phyloP scores from a whole-genome alignment of 1,139 yeast species.

The Yamadazyma epiphylla region DNA sequence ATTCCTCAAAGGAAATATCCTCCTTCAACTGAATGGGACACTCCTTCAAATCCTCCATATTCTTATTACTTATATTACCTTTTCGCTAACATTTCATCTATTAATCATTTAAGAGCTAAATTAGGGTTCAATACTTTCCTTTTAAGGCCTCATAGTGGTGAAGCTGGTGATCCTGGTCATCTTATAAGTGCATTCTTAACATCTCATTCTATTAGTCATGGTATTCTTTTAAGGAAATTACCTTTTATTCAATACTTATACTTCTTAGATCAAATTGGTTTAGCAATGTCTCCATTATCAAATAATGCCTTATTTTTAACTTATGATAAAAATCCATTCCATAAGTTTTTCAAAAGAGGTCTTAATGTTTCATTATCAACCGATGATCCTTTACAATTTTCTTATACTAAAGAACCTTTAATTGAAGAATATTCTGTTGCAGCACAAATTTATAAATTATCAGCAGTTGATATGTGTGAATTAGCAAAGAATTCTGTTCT shows the following conservation, averaged over 20 bases:
- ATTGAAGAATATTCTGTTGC: constrained; percentile 98
- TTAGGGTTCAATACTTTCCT: constrained; percentile 85
- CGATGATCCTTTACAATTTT: constrained; percentile 72
- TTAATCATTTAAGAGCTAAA: constrained; percentile 75
- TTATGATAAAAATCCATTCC: constrained; percentile 92
- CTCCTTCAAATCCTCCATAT: constrained; percentile 87
- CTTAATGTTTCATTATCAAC: constrained; percentile 89
- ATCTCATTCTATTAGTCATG: constrained; percentile 92
- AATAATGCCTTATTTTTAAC: constrained; percentile 94
- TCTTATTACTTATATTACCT: constrained; percentile 89
- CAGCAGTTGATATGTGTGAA: constrained; percentile 96
- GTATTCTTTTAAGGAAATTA: constrained; percentile 84
- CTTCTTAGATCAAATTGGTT: constrained; percentile 90
- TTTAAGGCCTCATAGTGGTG: constrained; percentile 96
- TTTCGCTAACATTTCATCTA: constrained; percentile 78
- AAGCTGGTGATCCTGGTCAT: constrained; percentile 99
- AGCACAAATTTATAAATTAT: constrained; percentile 90
- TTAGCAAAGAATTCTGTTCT: constrained; percentile 79
- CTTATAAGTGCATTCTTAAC: constrained; percentile 85
- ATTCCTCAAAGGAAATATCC: constrained; percentile 80
- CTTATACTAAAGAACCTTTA: constrained; percentile 95
- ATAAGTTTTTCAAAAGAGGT: constrained; percentile 85
- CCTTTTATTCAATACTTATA: constrained; percentile 93
- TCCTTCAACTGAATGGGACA: constrained; percentile 76
- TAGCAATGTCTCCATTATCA: constrained; percentile 98